phyloP scores from a whole-genome alignment of 106 monocot species.

The Amphibolis antarctica region DNA sequence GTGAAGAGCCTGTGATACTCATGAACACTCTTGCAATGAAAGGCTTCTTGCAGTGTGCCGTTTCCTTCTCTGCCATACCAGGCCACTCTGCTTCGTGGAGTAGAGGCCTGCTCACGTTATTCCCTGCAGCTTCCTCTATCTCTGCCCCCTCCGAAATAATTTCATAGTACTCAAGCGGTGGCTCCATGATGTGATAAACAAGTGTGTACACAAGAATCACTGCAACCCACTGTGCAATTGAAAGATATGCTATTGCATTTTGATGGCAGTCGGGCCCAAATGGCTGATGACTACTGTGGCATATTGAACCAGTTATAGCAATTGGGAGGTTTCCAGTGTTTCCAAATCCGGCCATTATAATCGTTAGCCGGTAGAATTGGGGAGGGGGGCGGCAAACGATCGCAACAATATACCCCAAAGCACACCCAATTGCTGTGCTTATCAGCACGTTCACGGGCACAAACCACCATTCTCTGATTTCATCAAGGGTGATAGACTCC shows the following conservation, averaged over 20 bases:
- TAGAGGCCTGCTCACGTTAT: slow-evolving; percentile 16
- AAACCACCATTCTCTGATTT: slow-evolving; percentile 71
- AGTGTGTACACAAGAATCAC: slow-evolving; percentile 90
- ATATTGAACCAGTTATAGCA: slow-evolving; percentile 78
- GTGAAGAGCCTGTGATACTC: slow-evolving; percentile 16
- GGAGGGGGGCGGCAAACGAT: slow-evolving; percentile 67
- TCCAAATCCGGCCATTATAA: slow-evolving; percentile 86
- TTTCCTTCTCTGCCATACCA: slow-evolving; percentile 20
- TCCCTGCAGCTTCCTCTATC: slow-evolving; percentile 2
- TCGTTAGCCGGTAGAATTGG: slow-evolving; percentile 58
- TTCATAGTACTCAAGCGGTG: slow-evolving; percentile 72
- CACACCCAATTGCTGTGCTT: slow-evolving; percentile 57
- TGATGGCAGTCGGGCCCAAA: slow-evolving; percentile 57
- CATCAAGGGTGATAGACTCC: slow-evolving; percentile 47
- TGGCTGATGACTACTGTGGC: slow-evolving; percentile 58
- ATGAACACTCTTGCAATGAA: slow-evolving; percentile 27
- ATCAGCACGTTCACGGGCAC: slow-evolving; percentile 77
- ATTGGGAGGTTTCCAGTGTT: slow-evolving; percentile 95
- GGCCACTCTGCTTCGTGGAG: slow-evolving; percentile 29
- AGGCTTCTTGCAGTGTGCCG: slow-evolving; percentile 20
- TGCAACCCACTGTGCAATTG: slow-evolving; percentile 85
- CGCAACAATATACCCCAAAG: slow-evolving; percentile 59
- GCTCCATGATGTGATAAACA: slow-evolving; percentile 99
- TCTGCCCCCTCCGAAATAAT: slow-evolving; percentile 21
- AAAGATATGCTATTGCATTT: slow-evolving; percentile 69